These are phyloP conservation scores for Starmerella bombicola DNA, from an alignment of 805 yeast genomes.

Conservation along the genomic window DNA sequence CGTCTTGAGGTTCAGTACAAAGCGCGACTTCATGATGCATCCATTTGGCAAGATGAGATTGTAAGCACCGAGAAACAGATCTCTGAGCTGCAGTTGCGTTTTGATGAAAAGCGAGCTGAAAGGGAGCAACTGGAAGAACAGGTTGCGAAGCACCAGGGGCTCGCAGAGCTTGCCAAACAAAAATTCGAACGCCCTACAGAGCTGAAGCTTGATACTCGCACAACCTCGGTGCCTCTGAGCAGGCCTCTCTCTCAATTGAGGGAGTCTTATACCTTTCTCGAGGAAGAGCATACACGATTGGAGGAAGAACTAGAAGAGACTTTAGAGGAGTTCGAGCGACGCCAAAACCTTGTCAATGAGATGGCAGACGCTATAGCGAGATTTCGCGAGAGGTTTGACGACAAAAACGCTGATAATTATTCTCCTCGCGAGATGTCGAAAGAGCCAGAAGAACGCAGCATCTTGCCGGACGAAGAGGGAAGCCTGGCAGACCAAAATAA, in stretches of 20 bases:
- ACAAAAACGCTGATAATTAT: not conserved
- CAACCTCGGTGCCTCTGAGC: not conserved
- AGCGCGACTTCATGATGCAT: constrained; percentile 6
- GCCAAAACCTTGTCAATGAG: not conserved
- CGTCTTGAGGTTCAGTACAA: constrained; percentile 6
- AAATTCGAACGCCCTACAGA: constrained; percentile 3
- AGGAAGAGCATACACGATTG: not conserved
- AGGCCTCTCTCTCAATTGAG: constrained; percentile 3
- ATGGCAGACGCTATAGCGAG: not conserved
- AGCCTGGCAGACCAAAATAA: too few species aligned
- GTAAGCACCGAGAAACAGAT: not conserved
- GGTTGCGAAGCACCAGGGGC: constrained; percentile 10
- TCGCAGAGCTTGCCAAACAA: constrained; percentile 1
- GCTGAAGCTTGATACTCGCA: not conserved
- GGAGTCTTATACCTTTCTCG: not conserved
- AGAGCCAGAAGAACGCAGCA: constrained; percentile 1
- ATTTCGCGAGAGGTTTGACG: not conserved
- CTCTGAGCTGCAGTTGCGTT: not conserved
- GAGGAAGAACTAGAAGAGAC: constrained; percentile 2
- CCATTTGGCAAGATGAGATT: not conserved
- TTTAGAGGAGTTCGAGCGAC: not conserved
- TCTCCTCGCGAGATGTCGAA: not conserved
- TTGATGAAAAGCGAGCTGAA: constrained; percentile 15
- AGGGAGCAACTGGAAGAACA: constrained; percentile 19
- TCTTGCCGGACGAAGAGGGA: too few species aligned